Evolutionary conservation across 805 yeast genomes (phyloP), one percentile per base, ranked within the genome.

Genomic region (Wickerhamiella occidentalis): DNA sequence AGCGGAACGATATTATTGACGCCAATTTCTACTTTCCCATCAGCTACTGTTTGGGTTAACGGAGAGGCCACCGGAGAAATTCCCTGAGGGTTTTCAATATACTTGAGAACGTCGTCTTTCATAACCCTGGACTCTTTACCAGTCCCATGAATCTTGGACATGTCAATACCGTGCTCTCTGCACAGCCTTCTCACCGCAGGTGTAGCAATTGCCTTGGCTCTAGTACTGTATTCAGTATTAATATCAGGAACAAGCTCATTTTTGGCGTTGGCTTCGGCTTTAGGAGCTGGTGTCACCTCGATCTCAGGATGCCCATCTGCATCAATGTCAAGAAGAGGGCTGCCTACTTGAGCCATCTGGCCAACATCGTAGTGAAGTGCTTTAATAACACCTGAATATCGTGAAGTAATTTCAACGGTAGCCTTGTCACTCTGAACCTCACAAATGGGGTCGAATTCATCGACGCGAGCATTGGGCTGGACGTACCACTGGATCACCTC

Each of bases 401-500:
- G 50, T n/a, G 66, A 63, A 4, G 66, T 61, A 47, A 63, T 63
- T 46, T 63, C 66, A 8, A 63, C 67, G 5, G 64, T 57, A 35
- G 67, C 67, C 52, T 63, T 63, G 49, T 63, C 67, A 38, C 61
- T 55, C 53, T 63, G 67, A 29, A 63, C 65, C 51, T 63, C 67
- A 47, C 67, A 63, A 19, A 63, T 58, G 13, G 60, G 62, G 47
- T 63, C 67, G 45, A 63, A 63, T 53, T 63, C 66, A 42, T 61
- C 65, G 30, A 63, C 56, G 15, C 58, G 53, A 12, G 65, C 64
- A 2, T 64, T 64, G 13, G 67, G 67, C 51, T 62, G 62, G 7
- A 63, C 65, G 51, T 63, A 61, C 67, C 67, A 63, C 51, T 63
- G 67, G 37, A 63, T 63, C 21, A 63, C 64, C 51, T 63, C 67